Evolutionary conservation across 306 rosid genomes (phyloP).

Genomic region (Lupinus albus): DNA sequence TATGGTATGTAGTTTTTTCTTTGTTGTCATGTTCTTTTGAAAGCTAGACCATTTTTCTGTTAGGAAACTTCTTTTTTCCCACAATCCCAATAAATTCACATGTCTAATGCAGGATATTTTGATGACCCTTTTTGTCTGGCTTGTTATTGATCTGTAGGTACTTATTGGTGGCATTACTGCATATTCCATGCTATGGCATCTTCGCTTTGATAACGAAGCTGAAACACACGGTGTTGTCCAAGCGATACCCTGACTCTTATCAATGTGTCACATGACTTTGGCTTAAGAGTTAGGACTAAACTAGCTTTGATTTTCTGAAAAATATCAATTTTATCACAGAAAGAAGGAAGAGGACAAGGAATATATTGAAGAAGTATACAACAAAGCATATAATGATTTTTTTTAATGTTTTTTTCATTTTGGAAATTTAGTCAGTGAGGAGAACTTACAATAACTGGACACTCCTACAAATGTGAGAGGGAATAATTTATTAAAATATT

Average conservation of each 20-base stretch:
- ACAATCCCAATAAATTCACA: background rate
- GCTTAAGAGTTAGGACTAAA: background rate
- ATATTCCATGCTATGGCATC: conserved; percentile 90
- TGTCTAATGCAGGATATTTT: conserved; percentile 21
- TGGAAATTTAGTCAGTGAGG: conserved; percentile 32
- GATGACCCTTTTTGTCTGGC: conserved; percentile 40
- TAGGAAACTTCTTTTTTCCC: background rate
- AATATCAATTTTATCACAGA: conserved; percentile 37
- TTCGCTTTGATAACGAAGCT: conserved; percentile 76
- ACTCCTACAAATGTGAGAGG: no score
- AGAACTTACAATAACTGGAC: conserved; percentile 32
- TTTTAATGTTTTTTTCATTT: background rate
- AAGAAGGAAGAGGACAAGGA: background rate
- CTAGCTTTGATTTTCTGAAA: conserved; percentile 35
- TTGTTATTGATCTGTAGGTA: conserved; percentile 60
- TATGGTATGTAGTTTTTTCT: conserved; percentile 58
- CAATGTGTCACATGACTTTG: conserved; percentile 54
- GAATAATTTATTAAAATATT: no score
- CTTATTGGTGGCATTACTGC: conserved; percentile 78
- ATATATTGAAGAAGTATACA: conserved; percentile 16
- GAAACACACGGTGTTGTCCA: conserved; percentile 68
- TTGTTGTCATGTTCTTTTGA: background rate
- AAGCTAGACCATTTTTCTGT: background rate
- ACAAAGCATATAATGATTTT: background rate
- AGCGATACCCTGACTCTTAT: conserved; percentile 63